Conservation (phyloP, 108 stramenopile genomes). For the Skeletonema marinoi region DNA sequence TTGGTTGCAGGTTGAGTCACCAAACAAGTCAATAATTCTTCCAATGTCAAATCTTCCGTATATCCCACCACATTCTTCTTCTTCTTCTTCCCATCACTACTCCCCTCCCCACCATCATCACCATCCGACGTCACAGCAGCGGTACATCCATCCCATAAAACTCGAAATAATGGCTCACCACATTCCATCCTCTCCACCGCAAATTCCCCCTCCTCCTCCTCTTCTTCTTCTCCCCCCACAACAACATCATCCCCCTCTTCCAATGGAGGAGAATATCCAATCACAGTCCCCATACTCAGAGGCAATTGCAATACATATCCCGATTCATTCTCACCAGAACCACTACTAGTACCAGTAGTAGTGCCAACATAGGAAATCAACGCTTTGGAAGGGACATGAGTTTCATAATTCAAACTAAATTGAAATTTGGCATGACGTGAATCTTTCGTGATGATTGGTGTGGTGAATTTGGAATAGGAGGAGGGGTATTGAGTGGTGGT, state of each 20-base stretch:
- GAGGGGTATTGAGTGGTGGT: not conserved
- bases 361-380: slow-evolving; percentile 3
- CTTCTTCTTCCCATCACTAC: not conserved
- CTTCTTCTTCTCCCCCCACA: not conserved
- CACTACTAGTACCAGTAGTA: not conserved
- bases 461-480: slow-evolving; percentile 9
- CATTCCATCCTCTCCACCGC: slow-evolving; percentile 10
- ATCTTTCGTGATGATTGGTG: not conserved
- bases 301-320: slow-evolving; percentile 28
- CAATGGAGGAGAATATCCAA: slow-evolving; percentile 29
- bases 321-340: not conserved
- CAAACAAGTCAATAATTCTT: slow-evolving; percentile 9
- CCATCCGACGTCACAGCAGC: not conserved
- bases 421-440: slow-evolving; percentile 8
- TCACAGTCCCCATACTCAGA: slow-evolving; percentile 21
- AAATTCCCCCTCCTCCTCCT: slow-evolving; percentile 21
- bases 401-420: slow-evolving; percentile 18
- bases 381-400: slow-evolving; percentile 6
- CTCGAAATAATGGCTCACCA: slow-evolving; percentile 16
- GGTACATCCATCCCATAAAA: slow-evolving; percentile 30
- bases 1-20: not conserved
- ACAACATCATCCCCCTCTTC: not conserved
- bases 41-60: slow-evolving; percentile 30
- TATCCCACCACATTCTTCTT: slow-evolving; percentile 13
- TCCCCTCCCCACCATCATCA: not conserved